Evolutionary conservation across 306 rosid species (phyloP), one percentile per base, ranked within the genome.

Genomic region (Begonia fuchsioides): DNA sequence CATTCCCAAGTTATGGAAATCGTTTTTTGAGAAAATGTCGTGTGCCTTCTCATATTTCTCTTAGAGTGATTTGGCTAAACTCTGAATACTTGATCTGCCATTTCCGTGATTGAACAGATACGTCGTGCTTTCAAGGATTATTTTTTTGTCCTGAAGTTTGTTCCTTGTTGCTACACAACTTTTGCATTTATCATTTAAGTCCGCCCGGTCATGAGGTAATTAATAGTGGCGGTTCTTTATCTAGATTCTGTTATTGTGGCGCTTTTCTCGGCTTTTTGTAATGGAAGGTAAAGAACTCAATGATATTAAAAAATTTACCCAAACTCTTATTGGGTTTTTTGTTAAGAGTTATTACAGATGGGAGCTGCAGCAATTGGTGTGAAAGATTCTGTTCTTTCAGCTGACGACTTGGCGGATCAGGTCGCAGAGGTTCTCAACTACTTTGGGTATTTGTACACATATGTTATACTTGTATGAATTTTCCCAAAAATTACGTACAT

Each of bases 151-250:
- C 95, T 2, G 94, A 90, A 72, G 85, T 85, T 15, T 82, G 82
- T 73, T 85, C 86, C 52, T 70, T 85, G 64, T 70, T 90, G 64
- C 95, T 79, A 53, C 95, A 90, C 81, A 90, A 90, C 71, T 90
- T 90, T 68, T 90, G 98, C 85, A 75, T 85, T 66, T 90, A 85
- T 63, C 94, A 90, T 63, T 79, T 90, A 46, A 90, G 93, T 74
- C 98, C 98, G 47, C 98, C 95, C 10, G 98, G 98, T 19, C 98
- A 79, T 46, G 98, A 90, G 98, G 98, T 90, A 71, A 65, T 76
- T 76, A 58, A 67, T 47, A 72, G 41, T 61, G 55, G 57, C 15
- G 43, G 45, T 54, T 11, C 40, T 44, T 41, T 20, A 12, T 5
- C 55, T 43, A 57, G 57, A 49, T 51, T 60, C 55, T 58, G 16